These are phyloP conservation scores for Neurospora tetraspora DNA, from an alignment of 495 filamentous ascomycete species.

Conservation along the genomic window DNA sequence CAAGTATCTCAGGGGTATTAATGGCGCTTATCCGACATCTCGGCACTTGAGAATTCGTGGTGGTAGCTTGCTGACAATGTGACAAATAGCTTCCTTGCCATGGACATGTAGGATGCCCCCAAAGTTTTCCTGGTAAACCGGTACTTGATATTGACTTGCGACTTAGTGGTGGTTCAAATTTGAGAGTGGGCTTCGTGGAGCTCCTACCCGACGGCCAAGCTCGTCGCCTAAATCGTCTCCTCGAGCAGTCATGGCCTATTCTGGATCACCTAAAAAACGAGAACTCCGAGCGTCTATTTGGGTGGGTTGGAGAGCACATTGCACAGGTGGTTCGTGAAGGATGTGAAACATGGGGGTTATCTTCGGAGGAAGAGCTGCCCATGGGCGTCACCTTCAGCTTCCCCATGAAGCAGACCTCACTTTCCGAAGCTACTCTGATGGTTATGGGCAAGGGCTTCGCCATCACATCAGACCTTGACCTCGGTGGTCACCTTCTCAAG, in stretches of 20 bases:
- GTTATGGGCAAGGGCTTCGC: constrained; percentile 85
- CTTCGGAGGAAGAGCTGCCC: constrained; percentile 40
- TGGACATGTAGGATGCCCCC: constrained; percentile 50
- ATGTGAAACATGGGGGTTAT: constrained; percentile 19
- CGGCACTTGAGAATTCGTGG: neutral
- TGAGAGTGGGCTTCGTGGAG: constrained; percentile 71
- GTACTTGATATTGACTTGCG: constrained; percentile 1
- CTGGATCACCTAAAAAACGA: constrained; percentile 69
- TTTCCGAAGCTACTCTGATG: constrained; percentile 70
- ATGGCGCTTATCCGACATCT: neutral
- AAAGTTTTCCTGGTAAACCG: neutral
- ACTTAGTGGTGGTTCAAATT: constrained; percentile 60
- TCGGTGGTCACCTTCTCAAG: constrained; percentile 54
- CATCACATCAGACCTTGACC: constrained; percentile 60
- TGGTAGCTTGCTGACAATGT: constrained; percentile 3
- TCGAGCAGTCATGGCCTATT: constrained; percentile 71
- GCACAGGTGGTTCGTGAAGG: constrained; percentile 54
- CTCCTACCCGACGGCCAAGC: constrained; percentile 37
- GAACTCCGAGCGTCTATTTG: constrained; percentile 63
- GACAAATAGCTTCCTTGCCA: constrained; percentile 52
- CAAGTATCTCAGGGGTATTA: neutral
- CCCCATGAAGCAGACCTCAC: constrained; percentile 67
- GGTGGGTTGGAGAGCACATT: constrained; percentile 71
- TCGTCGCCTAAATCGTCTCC: constrained; percentile 27
- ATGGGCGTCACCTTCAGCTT: constrained; percentile 85